These are phyloP conservation scores for Lagenidium sp. DNA, from an alignment of 352 stramenopile genomes.

Conservation along the genomic window DNA sequence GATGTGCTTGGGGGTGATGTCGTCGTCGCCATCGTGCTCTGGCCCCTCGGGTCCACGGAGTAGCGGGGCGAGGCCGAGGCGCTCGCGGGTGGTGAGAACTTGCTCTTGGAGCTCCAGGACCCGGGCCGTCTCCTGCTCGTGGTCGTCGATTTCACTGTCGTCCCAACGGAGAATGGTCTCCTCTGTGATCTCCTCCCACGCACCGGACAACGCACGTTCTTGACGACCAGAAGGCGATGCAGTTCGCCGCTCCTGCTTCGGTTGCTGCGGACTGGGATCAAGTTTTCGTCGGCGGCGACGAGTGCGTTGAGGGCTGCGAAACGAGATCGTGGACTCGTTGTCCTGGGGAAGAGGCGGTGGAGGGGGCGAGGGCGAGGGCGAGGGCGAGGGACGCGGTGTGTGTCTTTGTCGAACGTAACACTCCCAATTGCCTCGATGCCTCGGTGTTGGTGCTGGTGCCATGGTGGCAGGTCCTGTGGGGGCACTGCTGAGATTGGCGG, in stretches of 20 bases:
- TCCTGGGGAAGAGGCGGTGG: too few relatives aligned
- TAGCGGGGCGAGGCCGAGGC: conserved; percentile 11
- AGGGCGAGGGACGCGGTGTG: too few relatives aligned
- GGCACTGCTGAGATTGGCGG: neutral
- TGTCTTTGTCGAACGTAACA: too few relatives aligned
- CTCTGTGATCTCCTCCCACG: conserved; percentile 1
- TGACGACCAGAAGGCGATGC: too few relatives aligned
- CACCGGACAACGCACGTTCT: neutral
- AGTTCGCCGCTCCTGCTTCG: too few relatives aligned
- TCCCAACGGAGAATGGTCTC: conserved; percentile 25
- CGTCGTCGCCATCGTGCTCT: neutral
- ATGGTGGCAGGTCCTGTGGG: neutral
- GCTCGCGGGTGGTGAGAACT: conserved; percentile 19
- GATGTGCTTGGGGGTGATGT: neutral
- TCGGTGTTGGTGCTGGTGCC: neutral
- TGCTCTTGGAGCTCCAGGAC: conserved; percentile 28
- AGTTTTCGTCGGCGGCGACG: too few relatives aligned
- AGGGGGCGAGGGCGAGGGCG: too few relatives aligned
- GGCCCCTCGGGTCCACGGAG: neutral
- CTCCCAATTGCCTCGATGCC: too few relatives aligned
- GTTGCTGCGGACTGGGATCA: too few relatives aligned
- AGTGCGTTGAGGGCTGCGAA: too few relatives aligned
- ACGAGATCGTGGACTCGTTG: too few relatives aligned
- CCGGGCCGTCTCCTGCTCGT: conserved; percentile 31
- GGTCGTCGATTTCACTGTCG: conserved; percentile 32